phyloP scores from a whole-genome alignment of 2,329 filamentous ascomycete genomes.

The Sporothrix brunneoviolacea region DNA sequence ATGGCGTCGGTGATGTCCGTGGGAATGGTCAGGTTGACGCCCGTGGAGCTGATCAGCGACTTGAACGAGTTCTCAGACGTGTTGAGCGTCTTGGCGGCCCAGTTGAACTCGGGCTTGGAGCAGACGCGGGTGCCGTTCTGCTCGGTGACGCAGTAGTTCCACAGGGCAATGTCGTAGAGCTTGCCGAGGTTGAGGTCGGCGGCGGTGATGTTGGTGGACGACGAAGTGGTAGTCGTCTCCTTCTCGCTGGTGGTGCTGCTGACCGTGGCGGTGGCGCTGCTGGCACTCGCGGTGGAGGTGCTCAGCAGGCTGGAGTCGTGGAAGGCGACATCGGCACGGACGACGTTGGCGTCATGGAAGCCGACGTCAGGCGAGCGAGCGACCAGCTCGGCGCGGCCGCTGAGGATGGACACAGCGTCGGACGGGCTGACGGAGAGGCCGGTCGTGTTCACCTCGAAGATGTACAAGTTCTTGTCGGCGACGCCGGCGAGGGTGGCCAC shows the following conservation, averaged over 20 bases:
- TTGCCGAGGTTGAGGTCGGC: constrained; percentile 58
- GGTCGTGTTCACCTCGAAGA: constrained; percentile 56
- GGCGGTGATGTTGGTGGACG: constrained; percentile 46
- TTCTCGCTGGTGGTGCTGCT: constrained; percentile 22
- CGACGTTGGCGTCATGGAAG: not conserved
- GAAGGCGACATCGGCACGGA: not conserved
- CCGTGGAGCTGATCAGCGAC: constrained; percentile 40
- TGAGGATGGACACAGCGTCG: constrained; percentile 13
- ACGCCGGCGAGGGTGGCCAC: constrained; percentile 51
- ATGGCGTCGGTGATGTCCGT: constrained; percentile 60
- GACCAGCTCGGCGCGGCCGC: not conserved
- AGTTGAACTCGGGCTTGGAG: constrained; percentile 65
- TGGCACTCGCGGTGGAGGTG: not conserved
- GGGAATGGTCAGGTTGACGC: constrained; percentile 58
- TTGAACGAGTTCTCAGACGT: constrained; percentile 52
- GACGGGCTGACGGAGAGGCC: constrained; percentile 45
- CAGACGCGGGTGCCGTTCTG: constrained; percentile 56
- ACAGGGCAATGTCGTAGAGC: constrained; percentile 75
- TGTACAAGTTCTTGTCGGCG: constrained; percentile 47
- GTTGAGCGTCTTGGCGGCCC: constrained; percentile 66
- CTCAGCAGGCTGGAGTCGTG: constrained; percentile 13
- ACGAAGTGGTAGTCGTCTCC: constrained; percentile 18
- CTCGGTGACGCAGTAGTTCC: constrained; percentile 73
- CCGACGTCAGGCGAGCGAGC: not conserved
- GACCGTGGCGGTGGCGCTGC: constrained; percentile 4